Conservation (phyloP, 768 basidiomycete genomes). For the Omphalotus guepiniiformis region DNA sequence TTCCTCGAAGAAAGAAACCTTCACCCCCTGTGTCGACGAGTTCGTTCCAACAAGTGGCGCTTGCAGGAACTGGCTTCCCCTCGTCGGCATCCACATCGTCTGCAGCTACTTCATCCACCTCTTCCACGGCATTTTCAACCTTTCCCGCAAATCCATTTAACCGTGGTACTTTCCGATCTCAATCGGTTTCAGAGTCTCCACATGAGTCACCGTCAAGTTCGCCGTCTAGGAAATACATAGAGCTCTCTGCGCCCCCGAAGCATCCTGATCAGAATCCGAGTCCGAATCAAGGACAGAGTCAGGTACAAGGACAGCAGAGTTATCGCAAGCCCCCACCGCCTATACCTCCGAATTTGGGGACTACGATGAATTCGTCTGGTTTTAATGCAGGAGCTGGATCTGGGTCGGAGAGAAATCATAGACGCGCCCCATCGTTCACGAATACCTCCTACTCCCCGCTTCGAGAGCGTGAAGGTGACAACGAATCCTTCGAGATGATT, state of each 20-base stretch:
- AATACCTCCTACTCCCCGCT: not conserved
- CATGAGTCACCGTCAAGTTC: conserved; percentile 25
- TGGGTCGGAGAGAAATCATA: not conserved
- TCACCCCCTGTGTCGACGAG: conserved; percentile 39
- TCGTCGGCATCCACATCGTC: conserved; percentile 15
- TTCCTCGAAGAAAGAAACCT: conserved; percentile 16
- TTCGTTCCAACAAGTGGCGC: conserved; percentile 44
- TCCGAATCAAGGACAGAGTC: no score
- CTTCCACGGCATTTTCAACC: conserved; percentile 14
- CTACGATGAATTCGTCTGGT: conserved; percentile 3
- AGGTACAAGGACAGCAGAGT: no score
- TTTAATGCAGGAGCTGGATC: not conserved
- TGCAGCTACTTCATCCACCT: not conserved
- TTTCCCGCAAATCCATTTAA: conserved; percentile 7
- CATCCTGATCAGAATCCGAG: conserved; percentile 11
- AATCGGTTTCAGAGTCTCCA: conserved; percentile 7
- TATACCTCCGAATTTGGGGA: conserved; percentile 6
- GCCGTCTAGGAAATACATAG: conserved; percentile 21
- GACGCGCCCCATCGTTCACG: conserved; percentile 5
- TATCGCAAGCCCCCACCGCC: conserved; percentile 11
- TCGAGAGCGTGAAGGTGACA: not conserved
- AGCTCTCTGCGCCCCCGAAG: conserved; percentile 16
- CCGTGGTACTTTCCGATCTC: not conserved
- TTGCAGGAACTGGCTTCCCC: conserved; percentile 23
- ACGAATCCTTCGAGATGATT: conserved; percentile 5